A percentile compares a stretch with the other conserved stretches of the same genome.
Evolutionary conservation across 768 basidiomycete species (phyloP).

Genomic region (Fibroporia radiculosa): DNA sequence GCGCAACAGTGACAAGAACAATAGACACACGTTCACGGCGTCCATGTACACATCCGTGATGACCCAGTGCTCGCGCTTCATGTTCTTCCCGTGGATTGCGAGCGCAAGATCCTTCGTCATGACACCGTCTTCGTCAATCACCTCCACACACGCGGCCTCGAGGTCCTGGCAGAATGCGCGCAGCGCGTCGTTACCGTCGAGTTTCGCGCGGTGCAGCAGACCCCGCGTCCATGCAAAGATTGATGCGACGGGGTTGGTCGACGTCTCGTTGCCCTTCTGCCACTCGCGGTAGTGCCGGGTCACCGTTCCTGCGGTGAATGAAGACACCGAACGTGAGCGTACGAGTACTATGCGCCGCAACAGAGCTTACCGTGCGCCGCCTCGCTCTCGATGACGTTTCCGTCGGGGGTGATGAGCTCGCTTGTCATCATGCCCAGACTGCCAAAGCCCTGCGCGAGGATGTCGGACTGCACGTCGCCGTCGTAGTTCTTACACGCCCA

Average conservation of each 20-base stretch:
- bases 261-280: constrained; percentile 96
- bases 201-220: constrained; percentile 84
- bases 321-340: not conserved
- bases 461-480: constrained; percentile 70
- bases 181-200: constrained; percentile 77
- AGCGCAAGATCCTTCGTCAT: constrained; percentile 99
- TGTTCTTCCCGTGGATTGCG: constrained; percentile 83
- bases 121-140: constrained; percentile 81
- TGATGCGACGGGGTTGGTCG: constrained; percentile 96
- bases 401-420: constrained; percentile 93
- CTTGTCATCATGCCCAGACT: constrained; percentile 97
- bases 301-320: constrained; percentile 54
- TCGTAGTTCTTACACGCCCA: constrained; percentile 65
- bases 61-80: constrained; percentile 97
- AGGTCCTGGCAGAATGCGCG: constrained; percentile 68
- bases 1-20: not conserved
- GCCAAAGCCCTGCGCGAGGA: constrained; percentile 97
- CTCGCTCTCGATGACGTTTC: constrained; percentile 86
- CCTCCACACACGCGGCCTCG: constrained; percentile 80
- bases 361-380: constrained; percentile 75
- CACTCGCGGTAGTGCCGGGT: constrained; percentile 96
- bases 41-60: constrained; percentile 93
- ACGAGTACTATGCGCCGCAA: not conserved
- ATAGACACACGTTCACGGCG: constrained; percentile 66
- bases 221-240: constrained; percentile 99